Evolutionary conservation across 495 filamentous ascomycete species (phyloP).

Genomic region (Lophiostoma macrostomum): DNA sequence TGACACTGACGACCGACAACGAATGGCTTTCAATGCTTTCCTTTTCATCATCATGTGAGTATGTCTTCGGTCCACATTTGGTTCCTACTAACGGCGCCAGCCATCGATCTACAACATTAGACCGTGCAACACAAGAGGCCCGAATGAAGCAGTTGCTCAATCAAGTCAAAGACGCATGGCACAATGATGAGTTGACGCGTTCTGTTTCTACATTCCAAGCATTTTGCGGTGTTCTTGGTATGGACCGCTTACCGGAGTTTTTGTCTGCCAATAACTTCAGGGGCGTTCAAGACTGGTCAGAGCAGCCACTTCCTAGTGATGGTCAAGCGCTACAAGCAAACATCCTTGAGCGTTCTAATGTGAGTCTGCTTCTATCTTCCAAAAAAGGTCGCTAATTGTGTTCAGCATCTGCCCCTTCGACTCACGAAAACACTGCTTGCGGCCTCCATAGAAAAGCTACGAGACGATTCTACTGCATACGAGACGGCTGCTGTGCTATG

Average conservation of each 20-base stretch:
- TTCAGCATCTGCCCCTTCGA: constrained; percentile 69
- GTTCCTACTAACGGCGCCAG: constrained; percentile 7
- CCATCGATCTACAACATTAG: constrained; percentile 76
- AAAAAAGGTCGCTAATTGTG: background rate
- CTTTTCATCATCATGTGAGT: constrained; percentile 80
- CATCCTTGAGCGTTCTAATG: constrained; percentile 69
- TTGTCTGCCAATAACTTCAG: constrained; percentile 69
- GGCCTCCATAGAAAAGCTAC: constrained; percentile 83
- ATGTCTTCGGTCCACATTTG: too few species aligned
- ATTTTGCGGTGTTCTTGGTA: constrained; percentile 75
- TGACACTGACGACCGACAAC: constrained; percentile 69
- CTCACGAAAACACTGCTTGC: constrained; percentile 85
- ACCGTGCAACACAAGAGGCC: constrained; percentile 58
- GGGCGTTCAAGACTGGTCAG: constrained; percentile 77
- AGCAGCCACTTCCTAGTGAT: constrained; percentile 68
- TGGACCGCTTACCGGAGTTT: constrained; percentile 78
- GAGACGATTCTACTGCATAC: constrained; percentile 63
- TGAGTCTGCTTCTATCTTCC: constrained; percentile 37
- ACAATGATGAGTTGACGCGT: constrained; percentile 61
- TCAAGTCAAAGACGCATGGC: constrained; percentile 79
- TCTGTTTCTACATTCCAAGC: constrained; percentile 71
- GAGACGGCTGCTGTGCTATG: constrained; percentile 72
- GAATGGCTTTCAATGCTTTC: constrained; percentile 63
- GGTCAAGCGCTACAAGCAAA: constrained; percentile 74
- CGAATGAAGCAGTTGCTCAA: constrained; percentile 71